phyloP scores from a whole-genome alignment of 805 yeast genomes.

The Metschnikowia vanudenii region DNA sequence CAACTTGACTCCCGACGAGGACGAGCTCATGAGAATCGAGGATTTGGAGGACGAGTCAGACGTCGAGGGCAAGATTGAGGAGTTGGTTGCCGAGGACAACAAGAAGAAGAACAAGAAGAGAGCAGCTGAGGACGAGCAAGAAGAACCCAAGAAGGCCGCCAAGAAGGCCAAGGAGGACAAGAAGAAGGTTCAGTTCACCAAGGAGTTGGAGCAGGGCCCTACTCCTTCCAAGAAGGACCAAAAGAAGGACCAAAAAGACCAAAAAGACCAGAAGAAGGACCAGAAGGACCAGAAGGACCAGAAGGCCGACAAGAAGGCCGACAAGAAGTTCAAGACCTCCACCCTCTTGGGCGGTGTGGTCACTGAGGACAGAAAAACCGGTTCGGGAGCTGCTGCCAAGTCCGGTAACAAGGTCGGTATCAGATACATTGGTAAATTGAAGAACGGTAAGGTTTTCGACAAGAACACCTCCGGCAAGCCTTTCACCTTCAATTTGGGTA shows the following conservation, averaged over 20 bases:
- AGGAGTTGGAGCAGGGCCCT: too few relatives aligned
- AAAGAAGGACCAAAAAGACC: constrained; percentile 32
- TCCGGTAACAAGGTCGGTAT: constrained; percentile 89
- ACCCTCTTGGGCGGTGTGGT: constrained; percentile 90
- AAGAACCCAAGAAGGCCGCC: constrained; percentile 25
- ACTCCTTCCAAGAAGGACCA: constrained; percentile 24
- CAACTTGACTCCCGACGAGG: constrained; percentile 76
- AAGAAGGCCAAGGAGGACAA: constrained; percentile 33
- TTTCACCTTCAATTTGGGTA: constrained; percentile 84
- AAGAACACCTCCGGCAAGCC: constrained; percentile 98
- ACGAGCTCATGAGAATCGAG: constrained; percentile 60
- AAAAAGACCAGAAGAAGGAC: constrained; percentile 11
- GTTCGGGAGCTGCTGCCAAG: constrained; percentile 87
- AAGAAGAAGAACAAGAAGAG: constrained; percentile 33
- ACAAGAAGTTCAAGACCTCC: constrained; percentile 64
- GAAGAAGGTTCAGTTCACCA: neutral
- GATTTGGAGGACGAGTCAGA: constrained; percentile 69
- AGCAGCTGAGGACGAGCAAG: constrained; percentile 27
- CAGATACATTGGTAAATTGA: constrained; percentile 96
- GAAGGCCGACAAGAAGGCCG: constrained; percentile 19
- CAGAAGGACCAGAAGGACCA: constrained; percentile 23
- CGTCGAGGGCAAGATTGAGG: constrained; percentile 70
- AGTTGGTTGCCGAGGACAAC: constrained; percentile 60
- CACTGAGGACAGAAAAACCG: constrained; percentile 87
- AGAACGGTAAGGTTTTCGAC: constrained; percentile 95